Percentiles rank a stretch among this genome's conserved stretches.
Conservation (phyloP, 1,284 basidiomycete genomes). For the Volvariella surrecta region DNA sequence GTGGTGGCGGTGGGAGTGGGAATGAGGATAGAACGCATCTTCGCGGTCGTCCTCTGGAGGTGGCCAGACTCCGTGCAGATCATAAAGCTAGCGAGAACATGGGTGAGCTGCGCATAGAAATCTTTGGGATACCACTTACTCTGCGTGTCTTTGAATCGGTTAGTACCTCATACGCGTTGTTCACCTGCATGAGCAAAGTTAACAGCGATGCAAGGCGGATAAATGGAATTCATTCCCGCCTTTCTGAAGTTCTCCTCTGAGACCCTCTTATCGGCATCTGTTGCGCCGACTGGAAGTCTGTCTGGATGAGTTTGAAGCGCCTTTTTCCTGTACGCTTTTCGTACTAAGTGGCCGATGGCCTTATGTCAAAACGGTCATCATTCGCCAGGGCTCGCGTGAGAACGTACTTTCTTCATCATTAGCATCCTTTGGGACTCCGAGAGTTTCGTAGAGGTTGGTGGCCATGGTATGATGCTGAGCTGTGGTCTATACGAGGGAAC, state of each 20-base stretch:
- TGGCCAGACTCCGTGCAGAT: constrained; percentile 63
- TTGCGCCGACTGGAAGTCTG: constrained; percentile 29
- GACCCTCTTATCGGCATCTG: constrained; percentile 27
- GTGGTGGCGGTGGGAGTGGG: constrained; percentile 19
- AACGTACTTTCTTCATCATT: constrained; percentile 35
- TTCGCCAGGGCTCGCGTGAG: not conserved
- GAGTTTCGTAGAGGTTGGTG: constrained; percentile 48
- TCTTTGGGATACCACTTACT: constrained; percentile 18
- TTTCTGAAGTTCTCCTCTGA: constrained; percentile 38
- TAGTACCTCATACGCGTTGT: constrained; percentile 44
- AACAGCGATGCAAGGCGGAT: constrained; percentile 1
- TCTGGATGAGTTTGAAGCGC: constrained; percentile 55
- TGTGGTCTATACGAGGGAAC: constrained; percentile 2
- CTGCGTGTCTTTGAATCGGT: constrained; percentile 35
- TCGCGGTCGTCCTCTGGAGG: constrained; percentile 39
- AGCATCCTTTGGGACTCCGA: constrained; percentile 30
- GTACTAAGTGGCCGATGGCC: constrained; percentile 28
- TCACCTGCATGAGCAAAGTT: constrained; percentile 24
- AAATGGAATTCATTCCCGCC: constrained; percentile 1
- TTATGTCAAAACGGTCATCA: constrained; percentile 10
- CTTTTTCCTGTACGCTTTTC: constrained; percentile 54
- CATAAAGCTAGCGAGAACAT: constrained; percentile 42
- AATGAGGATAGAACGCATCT: constrained; percentile 14
- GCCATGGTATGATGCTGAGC: constrained; percentile 29
- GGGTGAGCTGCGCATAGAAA: not conserved